These are phyloP conservation scores for Oidiodendron maius DNA, from an alignment of 495 filamentous ascomycete genomes.

Conservation along the genomic window DNA sequence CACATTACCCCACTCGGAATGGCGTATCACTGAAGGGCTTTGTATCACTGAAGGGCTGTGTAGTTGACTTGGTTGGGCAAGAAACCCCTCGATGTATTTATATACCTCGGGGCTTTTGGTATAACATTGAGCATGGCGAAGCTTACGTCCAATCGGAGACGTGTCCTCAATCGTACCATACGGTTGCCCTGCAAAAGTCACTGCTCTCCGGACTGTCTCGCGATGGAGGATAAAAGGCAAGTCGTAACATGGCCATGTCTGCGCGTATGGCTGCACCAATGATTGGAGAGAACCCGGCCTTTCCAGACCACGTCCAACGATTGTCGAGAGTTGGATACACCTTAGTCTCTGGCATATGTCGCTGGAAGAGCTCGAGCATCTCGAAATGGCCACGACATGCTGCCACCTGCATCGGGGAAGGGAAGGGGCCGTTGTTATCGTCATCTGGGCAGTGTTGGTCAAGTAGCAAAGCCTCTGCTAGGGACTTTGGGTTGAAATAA, in stretches of 20 bases:
- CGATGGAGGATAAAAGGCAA: conserved; percentile 16
- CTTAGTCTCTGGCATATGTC: conserved; percentile 9
- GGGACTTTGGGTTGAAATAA: conserved; percentile 11
- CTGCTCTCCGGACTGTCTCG: conserved; percentile 6
- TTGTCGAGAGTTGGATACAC: neutral
- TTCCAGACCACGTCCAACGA: conserved; percentile 1
- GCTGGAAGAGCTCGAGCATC: conserved; percentile 15
- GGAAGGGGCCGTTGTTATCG: conserved; percentile 4
- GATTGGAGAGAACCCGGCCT: neutral
- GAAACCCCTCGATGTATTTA: no score
- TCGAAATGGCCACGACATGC: conserved; percentile 11
- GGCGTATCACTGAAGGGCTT: neutral
- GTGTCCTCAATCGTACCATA: no score
- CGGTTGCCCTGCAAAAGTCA: conserved; percentile 8
- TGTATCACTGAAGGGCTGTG: neutral
- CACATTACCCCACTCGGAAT: no score
- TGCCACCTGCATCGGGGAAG: conserved; percentile 16
- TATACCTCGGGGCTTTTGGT: no score
- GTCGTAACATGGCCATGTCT: conserved; percentile 15
- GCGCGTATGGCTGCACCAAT: conserved; percentile 9
- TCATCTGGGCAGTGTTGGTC: conserved; percentile 10
- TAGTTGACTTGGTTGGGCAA: no score
- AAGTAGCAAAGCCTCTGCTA: conserved; percentile 12
- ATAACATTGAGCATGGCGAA: no score
- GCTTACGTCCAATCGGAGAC: no score